A percentile compares a stretch with the other conserved stretches of the same genome.
Conservation (phyloP, 2,329 filamentous ascomycete genomes). For the Colletotrichum acutatum region DNA sequence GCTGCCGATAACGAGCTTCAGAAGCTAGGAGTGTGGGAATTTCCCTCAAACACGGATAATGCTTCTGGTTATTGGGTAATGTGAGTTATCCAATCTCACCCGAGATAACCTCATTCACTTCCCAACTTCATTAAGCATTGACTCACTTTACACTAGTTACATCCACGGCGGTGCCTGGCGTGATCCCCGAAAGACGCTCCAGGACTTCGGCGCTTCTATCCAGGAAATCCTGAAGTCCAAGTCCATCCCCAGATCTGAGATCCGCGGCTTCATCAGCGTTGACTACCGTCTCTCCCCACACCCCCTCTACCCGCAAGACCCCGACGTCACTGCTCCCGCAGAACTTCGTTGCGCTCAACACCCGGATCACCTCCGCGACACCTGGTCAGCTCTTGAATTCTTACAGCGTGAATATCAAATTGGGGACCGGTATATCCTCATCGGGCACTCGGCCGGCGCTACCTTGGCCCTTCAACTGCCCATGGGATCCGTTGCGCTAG, state of each 20-base stretch:
- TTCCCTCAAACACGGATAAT: slow-evolving; percentile 35
- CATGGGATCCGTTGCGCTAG: slow-evolving; percentile 52
- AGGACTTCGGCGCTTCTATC: slow-evolving; percentile 58
- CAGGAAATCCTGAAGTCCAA: slow-evolving; percentile 50
- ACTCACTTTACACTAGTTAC: slow-evolving; percentile 48
- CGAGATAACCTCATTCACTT: background rate
- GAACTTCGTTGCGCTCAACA: slow-evolving; percentile 60
- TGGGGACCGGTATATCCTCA: slow-evolving; percentile 62
- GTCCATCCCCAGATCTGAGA: slow-evolving; percentile 42
- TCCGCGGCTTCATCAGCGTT: slow-evolving; percentile 72
- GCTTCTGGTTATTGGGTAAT: slow-evolving; percentile 48
- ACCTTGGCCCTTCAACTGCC: slow-evolving; percentile 72
- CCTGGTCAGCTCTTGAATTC: slow-evolving; percentile 61
- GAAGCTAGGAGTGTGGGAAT: slow-evolving; percentile 58
- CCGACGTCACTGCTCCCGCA: slow-evolving; percentile 20
- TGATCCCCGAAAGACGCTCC: slow-evolving; percentile 62
- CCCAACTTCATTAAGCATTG: background rate
- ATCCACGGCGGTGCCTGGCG: slow-evolving; percentile 74
- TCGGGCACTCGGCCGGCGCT: slow-evolving; percentile 73
- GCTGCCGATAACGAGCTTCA: slow-evolving; percentile 54
- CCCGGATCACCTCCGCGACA: slow-evolving; percentile 69
- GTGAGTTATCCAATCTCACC: slow-evolving; percentile 40
- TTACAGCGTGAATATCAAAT: slow-evolving; percentile 59
- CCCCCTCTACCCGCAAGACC: slow-evolving; percentile 54
- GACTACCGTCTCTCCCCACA: slow-evolving; percentile 70